Base-by-base conservation (phyloP, 2,329 filamentous ascomycete species). In the Ophiognomonia clavigignenti-juglandacearum region DNA sequence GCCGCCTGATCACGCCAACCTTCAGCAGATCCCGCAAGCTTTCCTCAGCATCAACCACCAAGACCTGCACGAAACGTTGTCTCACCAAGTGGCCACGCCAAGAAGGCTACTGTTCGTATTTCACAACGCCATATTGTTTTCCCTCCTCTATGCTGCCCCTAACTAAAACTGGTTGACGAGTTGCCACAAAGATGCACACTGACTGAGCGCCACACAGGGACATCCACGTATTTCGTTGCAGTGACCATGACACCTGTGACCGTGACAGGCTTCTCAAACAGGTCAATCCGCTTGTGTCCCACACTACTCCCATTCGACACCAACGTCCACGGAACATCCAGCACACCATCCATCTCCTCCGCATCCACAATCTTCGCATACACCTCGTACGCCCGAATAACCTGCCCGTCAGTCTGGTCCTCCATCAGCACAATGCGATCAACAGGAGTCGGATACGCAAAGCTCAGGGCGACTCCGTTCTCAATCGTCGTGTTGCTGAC, bases 391-490 rank as follows among this genome's bases (percentile, higher is more conserved):
- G 55, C 49, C 4, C 57, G 53, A 23, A 59, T 54, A 2, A 59
- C 55, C 34, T 59, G 56, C 20, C 57, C 57, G 29, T 54, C 46
- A 2, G 51, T 50, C 39, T 59, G 57, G 40, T 58, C 57, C 36
- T 59, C 57, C 57, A 59, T 59, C n/a, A 59, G 39, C 4, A 54
- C 50, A 9, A 59, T 50, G 8, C 57, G 53, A 32, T 59, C 56
- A 18, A 58, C 50, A 7, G 51, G 42, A 3, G 51, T 52, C 6
- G 53, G 47, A 19, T 53, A 38, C 1, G 47, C 53, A 22, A 57
- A 58, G 3, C 34, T 44, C 13, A 48, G 40, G 2, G 24, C 22
- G 7, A 45, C 32, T 4, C 41, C 27, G 1, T 23, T 29, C n/a
- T 14, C 45, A 3, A 24, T 26, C 3, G 45, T 45, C 4, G 38